Evolutionary conservation across 2,329 filamentous ascomycete species (phyloP).

Genomic region (Monosporascus sp.): DNA sequence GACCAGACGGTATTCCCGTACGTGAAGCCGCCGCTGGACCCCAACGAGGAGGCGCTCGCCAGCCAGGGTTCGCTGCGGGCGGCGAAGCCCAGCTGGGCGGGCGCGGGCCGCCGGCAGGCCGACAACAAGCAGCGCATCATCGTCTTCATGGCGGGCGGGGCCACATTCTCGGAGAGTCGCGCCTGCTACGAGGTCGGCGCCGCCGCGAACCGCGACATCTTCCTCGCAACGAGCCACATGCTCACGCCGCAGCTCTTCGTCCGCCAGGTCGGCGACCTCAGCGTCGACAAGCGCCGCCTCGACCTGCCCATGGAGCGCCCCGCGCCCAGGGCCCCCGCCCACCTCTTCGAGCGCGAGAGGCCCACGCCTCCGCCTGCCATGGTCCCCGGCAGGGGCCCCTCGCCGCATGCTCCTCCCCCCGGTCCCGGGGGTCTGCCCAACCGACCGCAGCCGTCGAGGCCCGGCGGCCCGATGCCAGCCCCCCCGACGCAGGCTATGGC

Average conservation of each 20-base stretch:
- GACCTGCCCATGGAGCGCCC: conserved; percentile 78
- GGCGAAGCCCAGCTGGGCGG: conserved; percentile 93
- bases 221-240: conserved; percentile 89
- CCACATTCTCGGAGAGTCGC: conserved; percentile 86
- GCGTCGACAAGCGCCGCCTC: conserved; percentile 66
- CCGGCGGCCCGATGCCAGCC: conserved; percentile 16
- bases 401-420: not conserved
- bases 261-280: conserved; percentile 75
- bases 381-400: conserved; percentile 11
- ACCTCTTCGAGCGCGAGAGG: conserved; percentile 66
- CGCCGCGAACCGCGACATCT: conserved; percentile 71
- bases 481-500: conserved; percentile 1
- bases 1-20: conserved; percentile 67
- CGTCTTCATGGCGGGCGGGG: conserved; percentile 91
- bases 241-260: conserved; percentile 78
- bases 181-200: conserved; percentile 83
- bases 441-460: conserved; percentile 14
- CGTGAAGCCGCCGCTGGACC: conserved; percentile 63
- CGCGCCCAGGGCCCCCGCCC: conserved; percentile 74
- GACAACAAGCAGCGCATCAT: conserved; percentile 89
- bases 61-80: conserved; percentile 76
- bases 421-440: not conserved
- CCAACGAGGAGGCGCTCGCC: conserved; percentile 52
- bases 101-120: conserved; percentile 64
- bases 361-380: not conserved